Base-by-base conservation (phyloP, 768 basidiomycete species). In the Mycena maculata region DNA sequence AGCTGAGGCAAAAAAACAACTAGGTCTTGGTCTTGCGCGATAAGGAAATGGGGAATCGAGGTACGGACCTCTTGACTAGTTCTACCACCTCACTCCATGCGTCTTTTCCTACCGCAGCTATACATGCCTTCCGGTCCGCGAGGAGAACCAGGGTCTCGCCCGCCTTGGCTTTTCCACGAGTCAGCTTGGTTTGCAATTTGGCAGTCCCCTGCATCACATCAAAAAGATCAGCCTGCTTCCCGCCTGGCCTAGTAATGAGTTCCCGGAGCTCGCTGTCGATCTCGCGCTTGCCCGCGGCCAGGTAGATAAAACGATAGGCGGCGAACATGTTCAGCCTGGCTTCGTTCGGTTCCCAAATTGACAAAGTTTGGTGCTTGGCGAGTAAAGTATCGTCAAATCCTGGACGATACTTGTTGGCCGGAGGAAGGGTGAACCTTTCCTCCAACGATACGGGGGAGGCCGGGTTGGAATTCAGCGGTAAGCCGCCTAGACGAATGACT, bases 341-440 rank as follows among this genome's bases (percentile, higher is more conserved):
- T 72, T 91, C 89, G 58, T 89, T 89, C 0, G 89, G 88, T 63
- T 89, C 86, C 92, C 92, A 93, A 3, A 86, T 78, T 28, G 81
- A 84, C 73, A 85, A 80, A 0, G 77, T 79, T 73, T 89, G 88
- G 41, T 89, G 80, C 3, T 80, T 65, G 0, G 84, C 65, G 0
- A 83, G 74, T 2, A 93, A 79, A 3, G 83, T 76, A 0, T 87
- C 78, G 16, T 87, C 82, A 66, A 90, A 91, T 0, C 74, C 62
- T 0, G 92, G 92, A 25, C 86, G 85, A 74, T 82, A 90, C 74
- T 88, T 89, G 69, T 79, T 80, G 47, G 85, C 78, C 1, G 72
- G 69, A 0, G 92, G 91, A 1, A 90, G 81, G 9, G 53, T 54
- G 47, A 88, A 92, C 0, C 76, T 72, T 22, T 83, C 75, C 72